These are phyloP conservation scores for Gossypium ekmanianum DNA, from an alignment of 345 rosid species.

Conservation along the genomic window DNA sequence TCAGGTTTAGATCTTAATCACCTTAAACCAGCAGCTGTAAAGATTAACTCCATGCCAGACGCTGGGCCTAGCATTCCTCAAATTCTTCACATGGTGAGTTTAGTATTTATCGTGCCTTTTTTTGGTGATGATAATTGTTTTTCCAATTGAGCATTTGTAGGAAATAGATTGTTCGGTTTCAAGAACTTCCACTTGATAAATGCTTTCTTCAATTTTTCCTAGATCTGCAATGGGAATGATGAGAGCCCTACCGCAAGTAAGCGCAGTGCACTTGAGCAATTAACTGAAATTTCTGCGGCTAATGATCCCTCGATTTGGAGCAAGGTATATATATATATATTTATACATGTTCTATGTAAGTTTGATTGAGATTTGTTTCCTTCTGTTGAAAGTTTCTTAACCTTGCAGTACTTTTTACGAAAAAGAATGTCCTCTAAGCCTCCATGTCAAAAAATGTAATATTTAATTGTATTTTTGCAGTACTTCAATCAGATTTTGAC, in stretches of 20 bases:
- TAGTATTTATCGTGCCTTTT: background rate
- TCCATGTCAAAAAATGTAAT: background rate
- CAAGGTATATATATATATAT: conserved; percentile 39
- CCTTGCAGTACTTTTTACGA: background rate
- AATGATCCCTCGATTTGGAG: conserved; percentile 73
- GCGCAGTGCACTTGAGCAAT: conserved; percentile 73
- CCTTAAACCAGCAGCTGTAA: conserved; percentile 47
- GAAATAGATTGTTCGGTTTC: background rate
- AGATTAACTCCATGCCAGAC: conserved; percentile 49
- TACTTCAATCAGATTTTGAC: conserved; percentile 97
- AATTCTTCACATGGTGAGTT: conserved; percentile 89
- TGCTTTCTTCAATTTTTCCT: conserved; percentile 7
- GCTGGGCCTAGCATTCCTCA: conserved; percentile 94
- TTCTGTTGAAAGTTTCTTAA: conserved; percentile 6
- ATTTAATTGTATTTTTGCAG: conserved; percentile 43
- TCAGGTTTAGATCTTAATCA: conserved; percentile 45
- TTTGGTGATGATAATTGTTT: background rate
- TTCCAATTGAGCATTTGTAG: conserved; percentile 1
- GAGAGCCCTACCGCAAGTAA: conserved; percentile 59
- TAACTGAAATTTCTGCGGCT: conserved; percentile 71
- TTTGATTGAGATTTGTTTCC: background rate
- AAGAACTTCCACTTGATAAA: conserved; percentile 1
- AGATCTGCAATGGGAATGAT: conserved; percentile 77
- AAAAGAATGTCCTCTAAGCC: background rate
- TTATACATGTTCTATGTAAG: background rate